phyloP scores from a whole-genome alignment of 2,329 filamentous ascomycete genomes.

The Colletotrichum melonis region DNA sequence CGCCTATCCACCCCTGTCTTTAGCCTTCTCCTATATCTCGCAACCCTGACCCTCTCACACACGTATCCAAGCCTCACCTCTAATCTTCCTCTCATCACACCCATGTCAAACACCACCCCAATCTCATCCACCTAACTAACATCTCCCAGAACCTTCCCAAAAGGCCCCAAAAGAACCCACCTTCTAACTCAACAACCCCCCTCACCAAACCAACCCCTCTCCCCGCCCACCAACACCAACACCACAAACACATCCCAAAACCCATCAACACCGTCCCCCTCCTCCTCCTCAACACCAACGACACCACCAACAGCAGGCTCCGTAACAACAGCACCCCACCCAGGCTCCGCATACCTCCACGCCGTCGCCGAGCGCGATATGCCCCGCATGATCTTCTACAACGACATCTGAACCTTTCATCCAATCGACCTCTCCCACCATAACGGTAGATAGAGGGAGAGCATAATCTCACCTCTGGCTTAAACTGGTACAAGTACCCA shows the following conservation, averaged over 20 bases:
- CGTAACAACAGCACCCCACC: slow-evolving; percentile 46
- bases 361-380: slow-evolving; percentile 46
- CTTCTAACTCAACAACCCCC: slow-evolving; percentile 65
- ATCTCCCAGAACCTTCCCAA: slow-evolving; percentile 43
- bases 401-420: slow-evolving; percentile 13
- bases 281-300: neutral
- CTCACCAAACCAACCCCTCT: slow-evolving; percentile 48
- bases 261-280: slow-evolving; percentile 38
- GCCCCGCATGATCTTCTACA: slow-evolving; percentile 51
- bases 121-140: neutral
- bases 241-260: slow-evolving; percentile 44
- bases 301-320: slow-evolving; percentile 45
- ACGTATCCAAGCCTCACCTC: too few relatives aligned
- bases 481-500: too few relatives aligned
- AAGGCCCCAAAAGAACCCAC: slow-evolving; percentile 56
- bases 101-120: neutral
- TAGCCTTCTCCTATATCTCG: too few relatives aligned
- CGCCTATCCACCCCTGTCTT: too few relatives aligned
- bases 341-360: slow-evolving; percentile 53
- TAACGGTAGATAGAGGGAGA: too few relatives aligned
- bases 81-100: too few relatives aligned
- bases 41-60: too few relatives aligned
- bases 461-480: too few relatives aligned
- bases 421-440: too few relatives aligned
- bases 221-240: slow-evolving; percentile 48